These are phyloP conservation scores for Solanum lycopersicoides DNA, from an alignment of 257 asterid genomes.

Conservation along the genomic window DNA sequence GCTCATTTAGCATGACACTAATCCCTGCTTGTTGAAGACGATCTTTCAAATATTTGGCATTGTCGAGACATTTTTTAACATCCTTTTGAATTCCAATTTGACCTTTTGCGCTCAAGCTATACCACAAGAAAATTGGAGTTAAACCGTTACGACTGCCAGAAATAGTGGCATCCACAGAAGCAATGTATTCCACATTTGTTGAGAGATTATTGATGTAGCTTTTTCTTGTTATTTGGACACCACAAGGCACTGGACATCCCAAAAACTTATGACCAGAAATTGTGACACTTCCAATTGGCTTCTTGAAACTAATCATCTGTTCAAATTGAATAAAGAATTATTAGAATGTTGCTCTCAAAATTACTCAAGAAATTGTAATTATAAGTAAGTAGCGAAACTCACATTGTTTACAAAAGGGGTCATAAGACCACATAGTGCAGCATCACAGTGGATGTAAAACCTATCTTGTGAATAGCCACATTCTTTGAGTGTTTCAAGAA, in stretches of 20 bases:
- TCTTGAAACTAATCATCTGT: constrained; percentile 8
- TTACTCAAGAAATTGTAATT: neutral
- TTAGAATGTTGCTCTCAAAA: neutral
- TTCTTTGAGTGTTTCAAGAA: constrained; percentile 10
- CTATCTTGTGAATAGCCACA: constrained; percentile 9
- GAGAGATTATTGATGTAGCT: constrained; percentile 3
- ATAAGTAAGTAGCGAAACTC: neutral
- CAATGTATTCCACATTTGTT: constrained; percentile 7
- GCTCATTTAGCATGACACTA: too few relatives aligned
- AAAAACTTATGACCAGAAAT: neutral
- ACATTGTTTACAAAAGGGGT: constrained; percentile 13
- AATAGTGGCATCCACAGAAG: constrained; percentile 15
- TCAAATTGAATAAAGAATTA: neutral
- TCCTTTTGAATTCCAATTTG: too few relatives aligned
- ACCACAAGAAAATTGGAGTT: too few relatives aligned
- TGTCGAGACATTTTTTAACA: too few relatives aligned
- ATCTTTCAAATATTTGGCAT: too few relatives aligned
- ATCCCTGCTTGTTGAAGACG: too few relatives aligned
- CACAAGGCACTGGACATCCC: constrained; percentile 16
- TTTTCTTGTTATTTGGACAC: constrained; percentile 16
- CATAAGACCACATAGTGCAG: constrained; percentile 17
- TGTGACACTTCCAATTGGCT: constrained; percentile 13
- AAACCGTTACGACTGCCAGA: constrained; percentile 15
- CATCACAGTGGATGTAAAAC: constrained; percentile 23
- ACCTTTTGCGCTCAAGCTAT: too few relatives aligned